These are phyloP conservation scores for Rhodomyrtus psidioides DNA, from an alignment of 441 rosid species.

Conservation along the genomic window DNA sequence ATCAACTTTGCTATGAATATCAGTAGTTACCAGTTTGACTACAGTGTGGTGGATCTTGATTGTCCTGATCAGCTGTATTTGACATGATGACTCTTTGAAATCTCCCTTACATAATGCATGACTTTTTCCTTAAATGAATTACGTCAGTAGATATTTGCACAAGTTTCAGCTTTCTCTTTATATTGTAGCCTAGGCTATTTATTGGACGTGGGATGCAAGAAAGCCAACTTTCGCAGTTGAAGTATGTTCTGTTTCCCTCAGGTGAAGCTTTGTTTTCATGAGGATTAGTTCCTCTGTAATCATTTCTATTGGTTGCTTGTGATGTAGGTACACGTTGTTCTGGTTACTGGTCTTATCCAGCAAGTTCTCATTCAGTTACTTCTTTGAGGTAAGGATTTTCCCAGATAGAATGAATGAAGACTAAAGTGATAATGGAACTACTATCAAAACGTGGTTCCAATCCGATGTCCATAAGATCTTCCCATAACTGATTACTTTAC, in stretches of 20 bases:
- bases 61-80: not conserved
- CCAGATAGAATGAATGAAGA: not conserved
- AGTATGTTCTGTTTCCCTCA: conserved; percentile 37
- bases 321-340: conserved; percentile 70
- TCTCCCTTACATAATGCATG: not conserved
- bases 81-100: not conserved
- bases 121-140: not conserved
- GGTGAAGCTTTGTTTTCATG: conserved; percentile 2
- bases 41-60: not conserved
- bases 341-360: conserved; percentile 79
- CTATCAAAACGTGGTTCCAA: not conserved
- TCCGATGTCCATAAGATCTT: not conserved
- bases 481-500: not conserved
- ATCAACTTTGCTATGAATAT: not conserved
- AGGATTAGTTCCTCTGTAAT: not conserved
- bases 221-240: conserved; percentile 82
- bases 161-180: conserved; percentile 4
- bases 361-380: conserved; percentile 80
- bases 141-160: not conserved
- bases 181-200: conserved; percentile 74
- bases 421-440: not conserved
- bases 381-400: conserved; percentile 64
- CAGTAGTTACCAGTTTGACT: not conserved
- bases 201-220: conserved; percentile 98
- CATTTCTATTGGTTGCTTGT: conserved; percentile 1